Base-by-base conservation (phyloP, 1,284 basidiomycete species). In the Porogramme epimiltina region DNA sequence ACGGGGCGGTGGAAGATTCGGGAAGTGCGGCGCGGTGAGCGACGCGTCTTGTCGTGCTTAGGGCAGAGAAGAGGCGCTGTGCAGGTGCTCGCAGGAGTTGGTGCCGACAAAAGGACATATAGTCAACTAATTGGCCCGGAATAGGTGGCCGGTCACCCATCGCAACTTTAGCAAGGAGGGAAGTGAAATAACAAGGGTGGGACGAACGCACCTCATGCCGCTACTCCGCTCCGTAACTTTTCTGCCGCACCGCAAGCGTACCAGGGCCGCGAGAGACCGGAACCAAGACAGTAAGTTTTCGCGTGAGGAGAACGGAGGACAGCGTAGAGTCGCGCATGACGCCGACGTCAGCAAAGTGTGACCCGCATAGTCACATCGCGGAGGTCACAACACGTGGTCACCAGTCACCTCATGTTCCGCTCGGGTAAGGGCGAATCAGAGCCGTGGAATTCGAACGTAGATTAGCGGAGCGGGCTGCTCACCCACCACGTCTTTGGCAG, bases 31-130 rank as follows among this genome's bases (percentile, higher is more conserved):
- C 3, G 31, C 47, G 51, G 28, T 46, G 41, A 34, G 46, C 15
- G 24, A 49, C 41, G 49, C 53, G 52, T 45, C 47, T 43, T 10
- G 52, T 46, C 43, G 51, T 49, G 31, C 55, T 28, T n/a, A 57
- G 49, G 41, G 49, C 42, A 15, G 55, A 42, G 22, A 56, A 53
- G 26, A 47, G 64, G 51, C 55, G 62, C 51, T 62, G 60, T 62
- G 55, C 54, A 55, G 60, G 59, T 58, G 61, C 57, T 66, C 67
- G 66, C 51, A 64, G 65, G 57, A 67, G 59, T 54, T 58, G 62
- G 61, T 65, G 64, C 61, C 67, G 64, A 63, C 67, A 68, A 65
- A 67, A 63, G 65, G 62, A 68, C 67, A 69, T 68, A 65, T 56
- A 65, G 64, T 69, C 63, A 68, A 56, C 67, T 68, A 38, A 20